phyloP scores from a whole-genome alignment of 2,329 filamentous ascomycete genomes.

The Cladosporium colombiae region DNA sequence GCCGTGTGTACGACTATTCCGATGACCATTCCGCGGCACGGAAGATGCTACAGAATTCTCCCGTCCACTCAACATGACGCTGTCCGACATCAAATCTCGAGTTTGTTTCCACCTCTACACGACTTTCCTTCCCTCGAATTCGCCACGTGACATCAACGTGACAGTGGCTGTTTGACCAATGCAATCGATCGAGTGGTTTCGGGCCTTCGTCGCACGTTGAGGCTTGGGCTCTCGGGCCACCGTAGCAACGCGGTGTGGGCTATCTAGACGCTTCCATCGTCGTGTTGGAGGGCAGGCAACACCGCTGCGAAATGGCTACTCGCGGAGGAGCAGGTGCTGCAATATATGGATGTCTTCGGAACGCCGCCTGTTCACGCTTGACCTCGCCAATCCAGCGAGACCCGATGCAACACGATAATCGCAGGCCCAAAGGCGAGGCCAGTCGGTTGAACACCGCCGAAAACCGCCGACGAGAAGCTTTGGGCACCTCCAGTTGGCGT shows the following conservation, averaged over 20 bases:
- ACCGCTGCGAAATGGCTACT: not conserved
- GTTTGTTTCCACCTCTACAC: not conserved
- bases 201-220: conserved; percentile 17
- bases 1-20: not conserved
- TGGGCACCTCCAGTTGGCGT: not conserved
- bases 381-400: not conserved
- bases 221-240: conserved; percentile 14
- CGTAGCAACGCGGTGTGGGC: conserved; percentile 13
- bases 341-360: conserved; percentile 6
- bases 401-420: conserved; percentile 9
- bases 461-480: conserved; percentile 8
- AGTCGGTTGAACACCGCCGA: conserved; percentile 9
- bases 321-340: not conserved
- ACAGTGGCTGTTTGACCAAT: conserved; percentile 8
- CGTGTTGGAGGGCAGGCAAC: not conserved
- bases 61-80: conserved; percentile 10
- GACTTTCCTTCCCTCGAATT: not conserved
- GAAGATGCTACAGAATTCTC: conserved; percentile 2
- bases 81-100: not conserved
- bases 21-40: not conserved
- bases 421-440: not conserved
- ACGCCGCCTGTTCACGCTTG: not conserved
- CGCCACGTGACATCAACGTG: conserved; percentile 19
- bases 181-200: conserved; percentile 13
- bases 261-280: conserved; percentile 17